Conservation (phyloP, 176 grass and related monocot species). For the Cocos nucifera region DNA sequence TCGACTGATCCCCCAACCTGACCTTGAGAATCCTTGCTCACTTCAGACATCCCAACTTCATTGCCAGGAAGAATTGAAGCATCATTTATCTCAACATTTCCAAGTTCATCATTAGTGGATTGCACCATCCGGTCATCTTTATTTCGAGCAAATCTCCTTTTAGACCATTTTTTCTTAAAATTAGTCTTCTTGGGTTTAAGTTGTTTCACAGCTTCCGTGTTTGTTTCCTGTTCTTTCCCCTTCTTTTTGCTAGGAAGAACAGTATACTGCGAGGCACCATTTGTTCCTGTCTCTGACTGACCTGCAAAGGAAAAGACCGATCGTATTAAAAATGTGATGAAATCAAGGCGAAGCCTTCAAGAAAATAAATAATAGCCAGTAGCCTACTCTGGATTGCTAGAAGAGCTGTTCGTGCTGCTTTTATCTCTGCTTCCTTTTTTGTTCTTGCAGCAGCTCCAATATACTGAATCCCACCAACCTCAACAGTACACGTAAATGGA, state of each 20-base stretch:
- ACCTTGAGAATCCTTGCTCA: too few species aligned
- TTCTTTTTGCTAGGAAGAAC: conserved; percentile 64
- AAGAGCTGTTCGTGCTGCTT: conserved; percentile 85
- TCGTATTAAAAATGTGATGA: not conserved
- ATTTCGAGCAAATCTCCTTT: conserved; percentile 30
- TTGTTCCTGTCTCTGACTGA: conserved; percentile 32
- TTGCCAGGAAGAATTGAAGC: not conserved
- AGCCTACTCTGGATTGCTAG: conserved; percentile 74
- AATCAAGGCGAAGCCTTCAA: too few species aligned
- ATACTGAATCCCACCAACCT: conserved; percentile 87
- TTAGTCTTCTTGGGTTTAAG: conserved; percentile 54
- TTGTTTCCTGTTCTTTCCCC: conserved; percentile 38
- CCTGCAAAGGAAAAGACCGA: conserved; percentile 34
- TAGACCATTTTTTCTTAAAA: conserved; percentile 71
- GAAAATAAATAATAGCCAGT: not conserved
- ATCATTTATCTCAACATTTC: conserved; percentile 2
- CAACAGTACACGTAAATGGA: conserved; percentile 69
- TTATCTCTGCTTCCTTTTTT: conserved; percentile 90
- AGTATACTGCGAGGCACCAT: conserved; percentile 46
- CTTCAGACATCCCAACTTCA: too few species aligned
- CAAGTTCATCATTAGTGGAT: conserved; percentile 28
- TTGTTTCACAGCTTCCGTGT: conserved; percentile 32
- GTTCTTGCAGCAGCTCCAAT: conserved; percentile 77
- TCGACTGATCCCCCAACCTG: too few species aligned
- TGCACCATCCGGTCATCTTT: conserved; percentile 27